phyloP scores from a whole-genome alignment of 192 early-diverging fungal species.

The Globomyces pollinis-pini region DNA sequence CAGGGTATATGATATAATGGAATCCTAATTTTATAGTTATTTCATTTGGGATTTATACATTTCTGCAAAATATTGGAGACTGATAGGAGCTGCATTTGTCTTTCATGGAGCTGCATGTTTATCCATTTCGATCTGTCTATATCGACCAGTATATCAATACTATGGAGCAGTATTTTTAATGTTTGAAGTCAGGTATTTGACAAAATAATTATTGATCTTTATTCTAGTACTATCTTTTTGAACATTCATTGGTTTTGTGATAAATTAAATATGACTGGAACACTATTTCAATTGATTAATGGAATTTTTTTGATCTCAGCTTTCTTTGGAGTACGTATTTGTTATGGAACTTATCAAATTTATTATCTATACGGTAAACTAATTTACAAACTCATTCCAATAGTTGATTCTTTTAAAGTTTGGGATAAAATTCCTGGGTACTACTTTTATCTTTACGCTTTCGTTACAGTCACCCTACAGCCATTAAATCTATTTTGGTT shows the following conservation, averaged over 20 bases:
- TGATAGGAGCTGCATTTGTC: conserved; percentile 71
- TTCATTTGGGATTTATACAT: conserved; percentile 86
- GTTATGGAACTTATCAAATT: conserved; percentile 70
- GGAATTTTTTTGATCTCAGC: conserved; percentile 65
- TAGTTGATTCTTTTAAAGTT: not conserved
- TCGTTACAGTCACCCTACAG: conserved; percentile 53
- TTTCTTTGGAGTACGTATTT: conserved; percentile 69
- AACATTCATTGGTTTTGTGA: conserved; percentile 91
- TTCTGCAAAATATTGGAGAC: conserved; percentile 54
- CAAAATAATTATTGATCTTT: too few species aligned
- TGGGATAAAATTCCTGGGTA: conserved; percentile 10
- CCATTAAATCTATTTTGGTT: conserved; percentile 58
- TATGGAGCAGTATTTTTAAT: conserved; percentile 83
- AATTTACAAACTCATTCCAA: too few species aligned
- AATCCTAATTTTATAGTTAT: too few species aligned
- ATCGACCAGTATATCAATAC: conserved; percentile 73
- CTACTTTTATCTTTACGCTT: conserved; percentile 39
- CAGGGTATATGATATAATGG: too few species aligned
- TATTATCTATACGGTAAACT: conserved; percentile 32
- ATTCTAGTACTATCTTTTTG: conserved; percentile 82
- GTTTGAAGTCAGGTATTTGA: conserved; percentile 80
- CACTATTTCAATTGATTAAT: conserved; percentile 70
- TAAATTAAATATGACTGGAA: conserved; percentile 79
- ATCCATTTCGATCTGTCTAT: conserved; percentile 64
- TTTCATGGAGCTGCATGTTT: conserved; percentile 74